Conservation (phyloP, 352 stramenopile species). For the Phytophthora colocasiae region DNA sequence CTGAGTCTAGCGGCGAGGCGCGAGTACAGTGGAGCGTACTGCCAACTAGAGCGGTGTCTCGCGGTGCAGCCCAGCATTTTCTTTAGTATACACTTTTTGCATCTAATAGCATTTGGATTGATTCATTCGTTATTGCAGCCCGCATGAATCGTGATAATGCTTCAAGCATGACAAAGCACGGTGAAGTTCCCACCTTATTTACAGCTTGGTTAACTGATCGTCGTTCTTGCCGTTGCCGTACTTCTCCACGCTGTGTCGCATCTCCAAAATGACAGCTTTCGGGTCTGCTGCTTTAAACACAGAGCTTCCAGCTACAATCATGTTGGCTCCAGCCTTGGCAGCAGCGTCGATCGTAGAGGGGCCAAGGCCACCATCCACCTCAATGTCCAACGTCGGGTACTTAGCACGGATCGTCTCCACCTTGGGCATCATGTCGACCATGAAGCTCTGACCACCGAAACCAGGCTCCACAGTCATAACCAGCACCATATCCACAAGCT, state of each 20-base stretch:
- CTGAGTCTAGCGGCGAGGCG: slow-evolving; percentile 9
- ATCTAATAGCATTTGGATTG: slow-evolving; percentile 40
- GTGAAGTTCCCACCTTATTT: background rate
- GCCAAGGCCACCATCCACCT: slow-evolving; percentile 97
- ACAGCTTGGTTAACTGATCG: slow-evolving; percentile 64
- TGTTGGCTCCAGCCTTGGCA: slow-evolving; percentile 95
- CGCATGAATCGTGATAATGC: too few species aligned
- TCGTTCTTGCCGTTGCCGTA: slow-evolving; percentile 80
- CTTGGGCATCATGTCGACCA: slow-evolving; percentile 96
- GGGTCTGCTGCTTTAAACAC: slow-evolving; percentile 91
- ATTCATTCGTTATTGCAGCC: slow-evolving; percentile 12
- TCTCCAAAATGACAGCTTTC: slow-evolving; percentile 71
- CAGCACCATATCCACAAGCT: slow-evolving; percentile 95
- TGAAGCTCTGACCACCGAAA: slow-evolving; percentile 98
- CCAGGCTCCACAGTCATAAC: slow-evolving; percentile 99
- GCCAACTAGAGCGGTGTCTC: slow-evolving; percentile 7
- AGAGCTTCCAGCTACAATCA: slow-evolving; percentile 97
- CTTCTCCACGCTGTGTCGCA: slow-evolving; percentile 87
- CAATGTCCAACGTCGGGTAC: slow-evolving; percentile 96
- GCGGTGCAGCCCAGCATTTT: slow-evolving; percentile 13
- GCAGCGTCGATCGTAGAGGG: slow-evolving; percentile 94
- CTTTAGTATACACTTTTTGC: slow-evolving; percentile 38
- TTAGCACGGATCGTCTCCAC: slow-evolving; percentile 88
- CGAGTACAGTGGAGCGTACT: slow-evolving; percentile 4
- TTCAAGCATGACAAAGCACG: too few species aligned